Percentiles rank a stretch among this genome's conserved stretches.
phyloP scores from a whole-genome alignment of 768 basidiomycete species.

The Agaricus blazei region DNA sequence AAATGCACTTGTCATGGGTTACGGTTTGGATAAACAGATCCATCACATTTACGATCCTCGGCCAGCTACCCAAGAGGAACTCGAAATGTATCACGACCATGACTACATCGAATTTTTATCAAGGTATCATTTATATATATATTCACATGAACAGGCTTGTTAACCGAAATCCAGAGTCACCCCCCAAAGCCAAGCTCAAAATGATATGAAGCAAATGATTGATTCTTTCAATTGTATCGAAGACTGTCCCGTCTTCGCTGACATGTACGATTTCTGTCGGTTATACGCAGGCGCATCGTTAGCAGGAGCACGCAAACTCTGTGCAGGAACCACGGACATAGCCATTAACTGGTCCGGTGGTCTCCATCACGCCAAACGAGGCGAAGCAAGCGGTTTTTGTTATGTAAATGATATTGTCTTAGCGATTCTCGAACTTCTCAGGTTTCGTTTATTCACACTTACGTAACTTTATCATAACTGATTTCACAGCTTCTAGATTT shows the following conservation, averaged over 20 bases:
- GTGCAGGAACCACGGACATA: conserved; percentile 84
- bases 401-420: conserved; percentile 97
- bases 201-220: conserved; percentile 69
- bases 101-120: conserved; percentile 98
- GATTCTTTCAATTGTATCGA: conserved; percentile 93
- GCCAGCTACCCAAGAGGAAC: conserved; percentile 82
- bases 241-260: conserved; percentile 94
- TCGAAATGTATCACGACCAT: conserved; percentile 87
- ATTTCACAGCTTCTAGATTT: conserved; percentile 45
- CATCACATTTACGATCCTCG: conserved; percentile 89
- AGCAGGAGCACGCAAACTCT: conserved; percentile 85
- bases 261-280: conserved; percentile 91
- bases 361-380: conserved; percentile 95
- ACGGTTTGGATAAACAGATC: conserved; percentile 93
- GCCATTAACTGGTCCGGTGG: conserved; percentile 99
- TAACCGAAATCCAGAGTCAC: conserved; percentile 58
- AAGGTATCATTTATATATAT: conserved; percentile 40
- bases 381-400: conserved; percentile 97
- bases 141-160: background rate
- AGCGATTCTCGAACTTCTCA: conserved; percentile 86
- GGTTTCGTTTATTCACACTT: conserved; percentile 37
- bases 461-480: background rate
- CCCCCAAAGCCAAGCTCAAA: conserved; percentile 61
- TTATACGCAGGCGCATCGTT: conserved; percentile 93
- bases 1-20: conserved; percentile 92